These are phyloP conservation scores for Ochromonas danica DNA, from an alignment of 108 stramenopile species.

Conservation along the genomic window DNA sequence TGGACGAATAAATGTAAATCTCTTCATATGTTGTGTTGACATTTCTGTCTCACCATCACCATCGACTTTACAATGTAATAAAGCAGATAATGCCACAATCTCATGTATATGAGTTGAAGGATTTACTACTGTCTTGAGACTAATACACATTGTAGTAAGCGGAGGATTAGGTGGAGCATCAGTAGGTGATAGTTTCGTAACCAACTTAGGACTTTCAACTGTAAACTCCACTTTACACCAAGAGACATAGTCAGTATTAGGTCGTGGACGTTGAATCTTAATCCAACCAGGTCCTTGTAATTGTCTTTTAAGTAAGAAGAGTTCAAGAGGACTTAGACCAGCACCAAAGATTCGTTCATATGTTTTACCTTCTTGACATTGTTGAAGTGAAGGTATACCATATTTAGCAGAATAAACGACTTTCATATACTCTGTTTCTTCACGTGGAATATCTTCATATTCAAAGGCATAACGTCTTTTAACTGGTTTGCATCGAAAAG, in stretches of 20 bases:
- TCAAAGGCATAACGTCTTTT: slow-evolving; percentile 90
- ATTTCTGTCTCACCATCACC: slow-evolving; percentile 67
- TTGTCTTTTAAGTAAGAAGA: slow-evolving; percentile 87
- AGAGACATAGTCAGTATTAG: slow-evolving; percentile 50
- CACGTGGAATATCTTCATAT: slow-evolving; percentile 80
- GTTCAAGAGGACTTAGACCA: slow-evolving; percentile 76
- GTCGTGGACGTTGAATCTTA: slow-evolving; percentile 68
- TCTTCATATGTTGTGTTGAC: background rate
- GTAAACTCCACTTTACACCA: slow-evolving; percentile 86
- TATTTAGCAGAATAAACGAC: slow-evolving; percentile 86
- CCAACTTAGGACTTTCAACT: slow-evolving; percentile 73
- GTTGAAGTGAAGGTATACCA: slow-evolving; percentile 64
- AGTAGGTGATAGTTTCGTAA: slow-evolving; percentile 44
- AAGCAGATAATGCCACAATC: slow-evolving; percentile 83
- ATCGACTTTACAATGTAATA: slow-evolving; percentile 77
- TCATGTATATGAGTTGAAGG: slow-evolving; percentile 88
- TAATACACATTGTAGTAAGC: slow-evolving; percentile 76
- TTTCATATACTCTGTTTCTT: slow-evolving; percentile 88
- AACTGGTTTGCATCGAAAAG: slow-evolving; percentile 81
- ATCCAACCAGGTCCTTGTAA: slow-evolving; percentile 98
- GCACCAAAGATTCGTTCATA: slow-evolving; percentile 84
- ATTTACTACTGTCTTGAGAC: slow-evolving; percentile 93
- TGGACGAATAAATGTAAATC: slow-evolving; percentile 60
- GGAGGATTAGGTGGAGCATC: slow-evolving; percentile 68
- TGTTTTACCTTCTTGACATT: slow-evolving; percentile 67